These are phyloP conservation scores for Spirogloea muscicola DNA, from an alignment of 139 green algal species.

Conservation along the genomic window DNA sequence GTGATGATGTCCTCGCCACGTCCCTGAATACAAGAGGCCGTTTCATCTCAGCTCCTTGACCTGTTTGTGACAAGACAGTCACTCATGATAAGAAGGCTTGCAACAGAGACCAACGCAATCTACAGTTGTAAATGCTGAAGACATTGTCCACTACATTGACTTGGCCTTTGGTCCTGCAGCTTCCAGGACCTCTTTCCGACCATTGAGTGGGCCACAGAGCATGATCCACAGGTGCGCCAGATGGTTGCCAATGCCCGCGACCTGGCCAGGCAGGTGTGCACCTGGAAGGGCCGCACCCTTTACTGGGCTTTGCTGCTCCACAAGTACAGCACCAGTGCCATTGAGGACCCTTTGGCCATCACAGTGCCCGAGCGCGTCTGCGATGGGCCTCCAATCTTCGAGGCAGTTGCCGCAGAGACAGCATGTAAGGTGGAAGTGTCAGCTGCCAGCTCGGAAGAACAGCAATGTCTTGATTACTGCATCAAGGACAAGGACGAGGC, in stretches of 20 bases:
- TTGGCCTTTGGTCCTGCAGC: not conserved
- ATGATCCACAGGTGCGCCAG: not conserved
- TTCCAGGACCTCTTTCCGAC: constrained; percentile 17
- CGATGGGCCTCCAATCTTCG: too few species aligned
- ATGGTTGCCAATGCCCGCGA: constrained; percentile 3
- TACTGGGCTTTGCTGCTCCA: constrained; percentile 8
- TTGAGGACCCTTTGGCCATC: constrained; percentile 11
- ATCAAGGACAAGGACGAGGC: too few species aligned
- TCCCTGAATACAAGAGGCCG: not conserved
- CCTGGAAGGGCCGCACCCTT: constrained; percentile 18
- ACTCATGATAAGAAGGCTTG: not conserved
- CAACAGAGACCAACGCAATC: too few species aligned
- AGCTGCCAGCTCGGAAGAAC: too few species aligned
- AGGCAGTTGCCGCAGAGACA: too few species aligned
- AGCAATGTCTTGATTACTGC: too few species aligned
- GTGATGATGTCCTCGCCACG: not conserved
- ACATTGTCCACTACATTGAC: not conserved
- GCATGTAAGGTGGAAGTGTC: too few species aligned
- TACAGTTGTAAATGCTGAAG: not conserved
- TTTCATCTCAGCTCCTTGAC: not conserved
- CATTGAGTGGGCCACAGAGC: constrained; percentile 2
- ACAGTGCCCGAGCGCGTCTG: not conserved
- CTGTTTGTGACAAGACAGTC: not conserved
- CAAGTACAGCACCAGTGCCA: constrained; percentile 2
- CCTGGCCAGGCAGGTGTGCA: not conserved